Percentiles rank a stretch among this genome's conserved stretches.
Evolutionary conservation across 75 land plant species (phyloP).

Genomic region (Selaginella moellendorffii): DNA sequence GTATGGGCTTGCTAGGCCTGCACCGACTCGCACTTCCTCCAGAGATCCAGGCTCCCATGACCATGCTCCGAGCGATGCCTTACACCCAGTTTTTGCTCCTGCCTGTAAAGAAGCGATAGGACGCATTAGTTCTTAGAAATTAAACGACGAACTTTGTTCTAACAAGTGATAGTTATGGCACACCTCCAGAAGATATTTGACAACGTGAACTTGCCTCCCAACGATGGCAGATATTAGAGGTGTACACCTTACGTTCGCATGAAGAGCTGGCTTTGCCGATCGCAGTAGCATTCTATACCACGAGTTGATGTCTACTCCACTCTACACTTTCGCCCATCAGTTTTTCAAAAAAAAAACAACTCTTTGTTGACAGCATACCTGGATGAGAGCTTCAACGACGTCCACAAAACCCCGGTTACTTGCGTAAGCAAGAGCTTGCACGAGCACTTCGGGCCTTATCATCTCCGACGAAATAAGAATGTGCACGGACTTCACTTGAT

Average conservation of each 20-base stretch:
- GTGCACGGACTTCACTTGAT: conserved; percentile 29
- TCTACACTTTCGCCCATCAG: conserved; percentile 21
- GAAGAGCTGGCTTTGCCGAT: conserved; percentile 57
- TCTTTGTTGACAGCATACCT: conserved; percentile 17
- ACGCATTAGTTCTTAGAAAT: neutral
- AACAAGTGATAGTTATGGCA: neutral
- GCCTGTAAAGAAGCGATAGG: conserved; percentile 26
- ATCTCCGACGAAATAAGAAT: conserved; percentile 48
- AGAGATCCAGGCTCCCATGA: conserved; percentile 66
- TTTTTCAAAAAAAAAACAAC: neutral
- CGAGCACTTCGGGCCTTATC: conserved; percentile 39
- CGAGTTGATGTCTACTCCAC: conserved; percentile 67
- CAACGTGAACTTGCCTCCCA: conserved; percentile 48
- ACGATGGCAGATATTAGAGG: conserved; percentile 67
- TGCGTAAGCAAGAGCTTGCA: conserved; percentile 54
- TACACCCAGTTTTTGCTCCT: conserved; percentile 41
- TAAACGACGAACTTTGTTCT: neutral
- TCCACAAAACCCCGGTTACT: conserved; percentile 51
- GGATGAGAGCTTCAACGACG: conserved; percentile 38
- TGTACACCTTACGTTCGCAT: conserved; percentile 52
- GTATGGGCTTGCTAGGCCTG: conserved; percentile 72
- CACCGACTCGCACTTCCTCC: conserved; percentile 77
- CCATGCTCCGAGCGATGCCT: conserved; percentile 77
- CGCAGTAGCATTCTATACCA: conserved; percentile 43
- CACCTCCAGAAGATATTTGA: conserved; percentile 48